phyloP scores from a whole-genome alignment of 371 early-diverging fungal species.

The Mucor saturninus region DNA sequence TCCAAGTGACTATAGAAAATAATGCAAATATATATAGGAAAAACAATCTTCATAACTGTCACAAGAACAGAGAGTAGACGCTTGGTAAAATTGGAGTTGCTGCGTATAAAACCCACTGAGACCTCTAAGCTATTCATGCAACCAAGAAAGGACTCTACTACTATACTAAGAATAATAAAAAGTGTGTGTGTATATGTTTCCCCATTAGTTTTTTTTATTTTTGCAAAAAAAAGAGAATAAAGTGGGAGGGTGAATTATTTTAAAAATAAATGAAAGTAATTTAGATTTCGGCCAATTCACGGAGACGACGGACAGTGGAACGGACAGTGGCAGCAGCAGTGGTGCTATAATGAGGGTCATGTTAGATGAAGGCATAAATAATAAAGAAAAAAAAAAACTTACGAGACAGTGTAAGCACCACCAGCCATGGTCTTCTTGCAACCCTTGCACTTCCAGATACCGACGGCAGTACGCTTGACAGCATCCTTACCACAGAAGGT shows the following conservation, averaged over 20 bases:
- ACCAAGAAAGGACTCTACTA: no score
- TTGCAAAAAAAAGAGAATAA: no score
- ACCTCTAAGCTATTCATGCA: no score
- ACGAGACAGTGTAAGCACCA: constrained; percentile 98
- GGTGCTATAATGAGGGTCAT: constrained; percentile 57
- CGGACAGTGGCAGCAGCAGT: constrained; percentile 94
- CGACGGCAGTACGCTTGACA: constrained; percentile 97
- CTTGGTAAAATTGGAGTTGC: no score
- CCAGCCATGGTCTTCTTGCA: constrained; percentile 98
- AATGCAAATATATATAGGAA: no score
- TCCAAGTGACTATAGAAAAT: no score
- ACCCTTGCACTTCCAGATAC: constrained; percentile 99
- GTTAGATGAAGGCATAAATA: background rate
- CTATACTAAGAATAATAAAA: no score
- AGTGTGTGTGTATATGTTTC: no score
- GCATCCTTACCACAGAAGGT: constrained; percentile 99
- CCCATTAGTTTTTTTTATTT: no score
- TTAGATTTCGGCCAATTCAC: constrained; percentile 95
- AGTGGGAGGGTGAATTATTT: background rate
- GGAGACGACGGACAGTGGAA: constrained; percentile 97
- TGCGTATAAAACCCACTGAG: no score
- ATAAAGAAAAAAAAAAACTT: constrained; percentile 28
- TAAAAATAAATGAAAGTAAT: constrained; percentile 10
- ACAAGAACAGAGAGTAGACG: no score
- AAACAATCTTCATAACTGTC: no score